A percentile compares a stretch with the other conserved stretches of the same genome.
Conservation (phyloP, 306 rosid species). For the Dalbergia cultrata region DNA sequence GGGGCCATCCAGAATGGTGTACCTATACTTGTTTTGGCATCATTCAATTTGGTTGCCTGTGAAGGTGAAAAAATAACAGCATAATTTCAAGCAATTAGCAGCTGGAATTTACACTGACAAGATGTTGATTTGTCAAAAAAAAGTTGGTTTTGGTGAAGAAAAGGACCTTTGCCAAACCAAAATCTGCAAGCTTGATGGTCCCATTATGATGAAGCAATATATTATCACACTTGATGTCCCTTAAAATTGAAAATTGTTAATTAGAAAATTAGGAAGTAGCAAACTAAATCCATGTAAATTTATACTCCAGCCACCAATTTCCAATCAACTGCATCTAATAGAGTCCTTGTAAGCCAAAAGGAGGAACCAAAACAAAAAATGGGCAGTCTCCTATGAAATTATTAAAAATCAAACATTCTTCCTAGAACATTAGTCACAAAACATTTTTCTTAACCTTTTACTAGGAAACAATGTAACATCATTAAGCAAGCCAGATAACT, state of each 20-base stretch:
- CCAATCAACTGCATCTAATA: conserved; percentile 8
- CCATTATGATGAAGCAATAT: conserved; percentile 63
- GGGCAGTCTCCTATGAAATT: neutral
- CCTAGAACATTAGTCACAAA: neutral
- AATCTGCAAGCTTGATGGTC: conserved; percentile 64
- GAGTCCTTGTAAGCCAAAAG: conserved; percentile 13
- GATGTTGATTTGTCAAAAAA: conserved; percentile 2
- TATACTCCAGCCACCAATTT: conserved; percentile 21
- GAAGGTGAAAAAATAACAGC: conserved; percentile 20
- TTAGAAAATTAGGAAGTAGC: conserved; percentile 23
- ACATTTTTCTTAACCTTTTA: conserved; percentile 19
- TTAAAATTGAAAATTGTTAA: conserved; percentile 14
- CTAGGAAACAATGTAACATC: too few relatives aligned
- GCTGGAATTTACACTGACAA: conserved; percentile 12
- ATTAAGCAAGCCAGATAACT: too few relatives aligned
- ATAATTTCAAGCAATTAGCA: conserved; percentile 20
- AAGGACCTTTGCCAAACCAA: conserved; percentile 65
- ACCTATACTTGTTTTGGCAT: conserved; percentile 62
- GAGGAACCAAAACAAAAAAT: conserved; percentile 5
- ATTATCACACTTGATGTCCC: conserved; percentile 67
- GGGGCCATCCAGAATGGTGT: conserved; percentile 69
- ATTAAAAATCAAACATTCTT: neutral
- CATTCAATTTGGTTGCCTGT: conserved; percentile 59
- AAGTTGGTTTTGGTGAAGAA: conserved; percentile 9
- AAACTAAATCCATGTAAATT: conserved; percentile 21